phyloP scores from a whole-genome alignment of 495 filamentous ascomycete genomes.

The Penicillium antarcticum region DNA sequence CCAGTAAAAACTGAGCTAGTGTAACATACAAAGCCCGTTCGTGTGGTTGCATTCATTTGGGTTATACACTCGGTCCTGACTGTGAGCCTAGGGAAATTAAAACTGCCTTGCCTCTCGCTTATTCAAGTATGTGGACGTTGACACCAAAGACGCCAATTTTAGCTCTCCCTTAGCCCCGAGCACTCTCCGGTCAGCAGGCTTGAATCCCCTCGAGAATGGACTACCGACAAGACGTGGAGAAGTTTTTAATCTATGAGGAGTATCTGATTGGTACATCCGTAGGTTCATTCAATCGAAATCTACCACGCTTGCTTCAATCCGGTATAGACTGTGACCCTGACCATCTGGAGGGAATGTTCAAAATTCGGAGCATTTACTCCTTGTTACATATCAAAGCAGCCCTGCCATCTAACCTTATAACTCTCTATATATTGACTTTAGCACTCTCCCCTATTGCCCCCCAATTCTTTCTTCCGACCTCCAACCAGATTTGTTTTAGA shows the following conservation, averaged over 20 bases:
- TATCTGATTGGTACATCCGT: neutral
- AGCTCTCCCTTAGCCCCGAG: constrained; percentile 1
- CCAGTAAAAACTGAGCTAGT: constrained; percentile 3
- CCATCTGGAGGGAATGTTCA: neutral
- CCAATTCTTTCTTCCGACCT: neutral
- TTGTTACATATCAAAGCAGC: constrained; percentile 1
- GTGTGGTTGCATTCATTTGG: constrained; percentile 7
- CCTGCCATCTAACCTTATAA: neutral
- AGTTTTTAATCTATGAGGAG: neutral
- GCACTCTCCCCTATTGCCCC: neutral
- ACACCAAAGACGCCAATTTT: constrained; percentile 21
- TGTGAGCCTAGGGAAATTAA: neutral
- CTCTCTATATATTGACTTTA: neutral
- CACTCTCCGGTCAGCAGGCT: neutral
- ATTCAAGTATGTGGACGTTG: neutral
- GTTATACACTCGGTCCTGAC: neutral
- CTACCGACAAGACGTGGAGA: neutral
- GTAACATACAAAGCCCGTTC: constrained; percentile 8
- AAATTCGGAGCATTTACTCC: neutral
- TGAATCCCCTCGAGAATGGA: neutral
- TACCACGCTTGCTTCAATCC: neutral
- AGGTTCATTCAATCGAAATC: neutral
- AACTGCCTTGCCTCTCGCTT: neutral
- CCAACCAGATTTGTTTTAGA: neutral
- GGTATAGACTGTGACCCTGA: neutral